A percentile compares a stretch with the other conserved stretches of the same genome.
Conservation (phyloP, 2,329 filamentous ascomycete species). For the Pseudogymnoascus sp. region DNA sequence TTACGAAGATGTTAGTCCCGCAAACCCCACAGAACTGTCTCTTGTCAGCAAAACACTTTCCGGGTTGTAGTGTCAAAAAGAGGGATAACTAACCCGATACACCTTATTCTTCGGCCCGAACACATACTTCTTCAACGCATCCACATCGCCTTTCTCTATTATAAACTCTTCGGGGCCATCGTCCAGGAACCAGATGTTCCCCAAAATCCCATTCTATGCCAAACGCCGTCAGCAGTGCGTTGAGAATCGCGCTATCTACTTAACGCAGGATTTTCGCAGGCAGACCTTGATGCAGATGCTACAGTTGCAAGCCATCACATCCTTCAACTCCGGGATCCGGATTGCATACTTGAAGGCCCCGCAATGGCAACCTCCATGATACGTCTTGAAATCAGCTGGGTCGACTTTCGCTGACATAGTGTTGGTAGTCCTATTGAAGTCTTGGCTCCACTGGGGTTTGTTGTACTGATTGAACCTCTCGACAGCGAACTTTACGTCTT, state of each 20-base stretch:
- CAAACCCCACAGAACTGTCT: not conserved
- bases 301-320: conserved; percentile 54
- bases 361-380: conserved; percentile 53
- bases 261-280: conserved; percentile 34
- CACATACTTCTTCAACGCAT: not conserved
- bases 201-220: not conserved
- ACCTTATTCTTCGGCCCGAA: not conserved
- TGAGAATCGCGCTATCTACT: not conserved
- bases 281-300: conserved; percentile 53
- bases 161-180: not conserved
- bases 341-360: conserved; percentile 45
- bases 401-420: not conserved
- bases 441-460: not conserved
- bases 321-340: conserved; percentile 49
- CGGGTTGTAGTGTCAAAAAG: not conserved
- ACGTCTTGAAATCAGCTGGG: conserved; percentile 18
- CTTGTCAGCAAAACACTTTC: not conserved
- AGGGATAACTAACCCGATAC: not conserved
- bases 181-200: not conserved
- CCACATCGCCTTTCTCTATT: not conserved
- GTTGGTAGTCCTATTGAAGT: not conserved
- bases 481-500: not conserved
- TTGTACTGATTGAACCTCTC: not conserved
- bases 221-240: not conserved
- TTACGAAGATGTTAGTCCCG: not conserved